Evolutionary conservation across 306 rosid genomes (phyloP).

Genomic region (Bauhinia variegata): DNA sequence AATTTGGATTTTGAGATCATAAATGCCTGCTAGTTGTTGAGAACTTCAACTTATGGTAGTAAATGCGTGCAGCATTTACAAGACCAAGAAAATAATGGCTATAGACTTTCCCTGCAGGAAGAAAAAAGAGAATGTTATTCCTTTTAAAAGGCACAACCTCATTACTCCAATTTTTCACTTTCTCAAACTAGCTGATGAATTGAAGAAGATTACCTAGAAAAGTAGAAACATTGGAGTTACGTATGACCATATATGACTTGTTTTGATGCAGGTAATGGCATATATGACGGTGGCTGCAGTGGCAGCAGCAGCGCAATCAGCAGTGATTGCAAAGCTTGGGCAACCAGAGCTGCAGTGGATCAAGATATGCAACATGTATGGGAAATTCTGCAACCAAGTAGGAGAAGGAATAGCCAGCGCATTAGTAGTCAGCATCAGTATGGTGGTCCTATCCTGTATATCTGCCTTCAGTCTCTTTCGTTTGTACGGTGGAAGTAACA

Average conservation of each 20-base stretch:
- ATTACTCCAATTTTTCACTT: too few relatives aligned
- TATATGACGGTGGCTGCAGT: conserved; percentile 66
- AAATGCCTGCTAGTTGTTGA: conserved; percentile 26
- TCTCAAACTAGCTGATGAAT: too few relatives aligned
- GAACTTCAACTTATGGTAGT: conserved; percentile 17
- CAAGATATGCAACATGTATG: conserved; percentile 72
- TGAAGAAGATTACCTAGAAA: too few relatives aligned
- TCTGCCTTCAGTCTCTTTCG: conserved; percentile 91
- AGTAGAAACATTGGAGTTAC: too few relatives aligned
- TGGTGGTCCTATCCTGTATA: conserved; percentile 66
- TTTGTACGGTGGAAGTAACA: conserved; percentile 65
- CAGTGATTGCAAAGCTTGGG: conserved; percentile 73
- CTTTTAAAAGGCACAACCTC: not conserved
- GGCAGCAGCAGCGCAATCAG: conserved; percentile 67
- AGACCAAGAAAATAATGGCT: conserved; percentile 12
- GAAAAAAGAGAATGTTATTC: not conserved
- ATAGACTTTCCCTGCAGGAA: not conserved
- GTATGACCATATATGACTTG: not conserved
- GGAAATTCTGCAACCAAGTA: conserved; percentile 83
- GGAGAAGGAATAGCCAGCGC: conserved; percentile 81
- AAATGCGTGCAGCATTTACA: conserved; percentile 18
- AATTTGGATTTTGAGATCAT: not conserved
- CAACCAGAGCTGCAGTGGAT: conserved; percentile 87
- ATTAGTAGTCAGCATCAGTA: conserved; percentile 56
- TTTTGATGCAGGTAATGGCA: conserved; percentile 69